A percentile compares a stretch with the other conserved stretches of the same genome.
phyloP scores from a whole-genome alignment of 1,284 basidiomycete genomes.

The Austropuccinia psidii region DNA sequence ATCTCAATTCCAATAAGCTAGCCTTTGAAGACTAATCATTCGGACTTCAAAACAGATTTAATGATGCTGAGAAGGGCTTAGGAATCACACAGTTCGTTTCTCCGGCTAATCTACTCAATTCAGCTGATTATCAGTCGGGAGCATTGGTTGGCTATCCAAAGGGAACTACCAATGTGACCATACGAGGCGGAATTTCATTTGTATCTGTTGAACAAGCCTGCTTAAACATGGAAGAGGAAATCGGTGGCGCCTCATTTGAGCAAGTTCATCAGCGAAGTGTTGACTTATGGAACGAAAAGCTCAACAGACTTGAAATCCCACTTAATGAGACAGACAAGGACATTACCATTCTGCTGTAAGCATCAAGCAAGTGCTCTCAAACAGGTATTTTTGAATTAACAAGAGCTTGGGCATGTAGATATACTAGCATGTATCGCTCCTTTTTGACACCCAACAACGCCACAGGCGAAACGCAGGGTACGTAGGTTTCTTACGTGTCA shows the following conservation, averaged over 20 bases:
- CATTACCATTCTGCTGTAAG: slow-evolving; percentile 26
- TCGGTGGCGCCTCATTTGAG: slow-evolving; percentile 41
- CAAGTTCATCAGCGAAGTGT: slow-evolving; percentile 38
- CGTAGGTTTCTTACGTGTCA: background rate
- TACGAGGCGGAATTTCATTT: slow-evolving; percentile 43
- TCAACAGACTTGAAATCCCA: slow-evolving; percentile 41
- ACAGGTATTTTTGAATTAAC: too few species aligned
- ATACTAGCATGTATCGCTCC: too few species aligned
- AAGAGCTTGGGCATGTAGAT: slow-evolving; percentile 43
- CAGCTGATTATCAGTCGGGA: slow-evolving; percentile 41
- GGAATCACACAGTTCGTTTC: slow-evolving; percentile 39
- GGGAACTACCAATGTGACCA: slow-evolving; percentile 32
- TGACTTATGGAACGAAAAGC: slow-evolving; percentile 43
- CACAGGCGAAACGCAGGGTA: slow-evolving; percentile 37
- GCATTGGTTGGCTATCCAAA: slow-evolving; percentile 38
- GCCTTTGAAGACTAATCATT: too few species aligned
- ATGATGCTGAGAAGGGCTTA: slow-evolving; percentile 39
- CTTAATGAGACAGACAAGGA: slow-evolving; percentile 40
- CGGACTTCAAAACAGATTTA: too few species aligned
- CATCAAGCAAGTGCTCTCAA: too few species aligned
- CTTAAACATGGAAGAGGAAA: slow-evolving; percentile 42
- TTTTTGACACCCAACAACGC: slow-evolving; percentile 45
- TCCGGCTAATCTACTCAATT: slow-evolving; percentile 28
- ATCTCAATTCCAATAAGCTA: too few species aligned
- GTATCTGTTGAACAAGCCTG: slow-evolving; percentile 42